Evolutionary conservation across 345 rosid genomes (phyloP).

Genomic region (Anacardium occidentale): DNA sequence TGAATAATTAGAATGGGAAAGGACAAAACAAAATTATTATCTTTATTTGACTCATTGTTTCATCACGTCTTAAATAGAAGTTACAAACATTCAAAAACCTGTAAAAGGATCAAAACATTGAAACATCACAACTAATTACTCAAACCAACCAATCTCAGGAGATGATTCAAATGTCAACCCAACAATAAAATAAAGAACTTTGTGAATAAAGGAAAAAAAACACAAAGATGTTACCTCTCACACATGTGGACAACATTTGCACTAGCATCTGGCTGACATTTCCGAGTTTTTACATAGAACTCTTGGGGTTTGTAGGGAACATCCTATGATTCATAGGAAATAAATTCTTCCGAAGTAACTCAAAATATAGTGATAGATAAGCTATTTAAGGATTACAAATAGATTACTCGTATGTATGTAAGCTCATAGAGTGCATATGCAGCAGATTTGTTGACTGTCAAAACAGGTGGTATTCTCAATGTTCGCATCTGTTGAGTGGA

Average conservation of each 20-base stretch:
- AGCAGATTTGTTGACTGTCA: slow-evolving; percentile 74
- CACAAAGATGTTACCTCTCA: slow-evolving; percentile 46
- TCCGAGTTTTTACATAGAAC: slow-evolving; percentile 62
- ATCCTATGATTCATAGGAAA: slow-evolving; percentile 42
- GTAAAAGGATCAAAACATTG: neutral
- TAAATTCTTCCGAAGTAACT: neutral
- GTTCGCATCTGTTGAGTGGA: slow-evolving; percentile 68
- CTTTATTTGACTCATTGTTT: neutral
- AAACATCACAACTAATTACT: neutral
- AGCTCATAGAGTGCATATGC: slow-evolving; percentile 82
- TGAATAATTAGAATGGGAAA: slow-evolving; percentile 1
- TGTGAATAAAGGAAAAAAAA: neutral
- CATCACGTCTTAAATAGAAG: neutral
- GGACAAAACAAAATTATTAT: neutral
- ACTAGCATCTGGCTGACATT: slow-evolving; percentile 78
- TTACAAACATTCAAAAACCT: neutral
- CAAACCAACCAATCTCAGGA: too few relatives aligned
- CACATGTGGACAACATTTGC: slow-evolving; percentile 62
- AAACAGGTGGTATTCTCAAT: slow-evolving; percentile 70
- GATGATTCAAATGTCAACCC: neutral
- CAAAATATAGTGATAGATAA: neutral
- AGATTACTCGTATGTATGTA: slow-evolving; percentile 58
- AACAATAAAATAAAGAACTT: neutral
- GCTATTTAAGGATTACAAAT: neutral
- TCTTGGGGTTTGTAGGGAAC: slow-evolving; percentile 82